Percentiles rank a stretch among this genome's conserved stretches.
Evolutionary conservation across 306 rosid genomes (phyloP).

Genomic region (Gynostemma pentaphyllum): DNA sequence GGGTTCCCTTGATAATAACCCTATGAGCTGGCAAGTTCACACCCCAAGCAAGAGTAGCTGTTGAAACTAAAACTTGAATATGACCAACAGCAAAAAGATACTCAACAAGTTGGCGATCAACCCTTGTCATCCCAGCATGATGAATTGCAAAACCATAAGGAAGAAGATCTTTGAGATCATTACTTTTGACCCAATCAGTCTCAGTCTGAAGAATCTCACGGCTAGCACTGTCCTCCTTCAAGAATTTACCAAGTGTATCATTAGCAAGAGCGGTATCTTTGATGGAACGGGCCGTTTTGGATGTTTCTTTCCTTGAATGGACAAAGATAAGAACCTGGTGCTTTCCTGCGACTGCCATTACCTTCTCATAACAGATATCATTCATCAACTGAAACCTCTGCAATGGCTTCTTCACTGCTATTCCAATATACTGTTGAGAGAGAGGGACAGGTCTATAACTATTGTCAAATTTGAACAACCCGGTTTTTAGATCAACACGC

Average conservation of each 20-base stretch:
- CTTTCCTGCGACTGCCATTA: conserved; percentile 89
- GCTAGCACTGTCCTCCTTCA: conserved; percentile 95
- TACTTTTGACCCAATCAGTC: conserved; percentile 87
- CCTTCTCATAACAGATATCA: conserved; percentile 87
- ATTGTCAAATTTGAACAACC: conserved; percentile 72
- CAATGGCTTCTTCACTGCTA: conserved; percentile 83
- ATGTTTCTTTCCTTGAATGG: conserved; percentile 91
- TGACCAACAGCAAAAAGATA: conserved; percentile 93
- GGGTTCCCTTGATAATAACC: conserved; percentile 91
- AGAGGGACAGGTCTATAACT: conserved; percentile 96
- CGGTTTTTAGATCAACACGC: conserved; percentile 62
- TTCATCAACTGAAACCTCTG: conserved; percentile 99
- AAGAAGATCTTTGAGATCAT: conserved; percentile 87
- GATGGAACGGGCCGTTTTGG: conserved; percentile 96
- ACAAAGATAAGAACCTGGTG: conserved; percentile 95
- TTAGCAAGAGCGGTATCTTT: conserved; percentile 89
- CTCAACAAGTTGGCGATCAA: conserved; percentile 92
- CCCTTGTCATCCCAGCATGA: conserved; percentile 90
- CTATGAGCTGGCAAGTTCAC: conserved; percentile 91
- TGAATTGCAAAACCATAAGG: conserved; percentile 96
- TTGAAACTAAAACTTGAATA: conserved; percentile 88
- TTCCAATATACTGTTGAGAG: conserved; percentile 88
- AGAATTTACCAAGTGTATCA: conserved; percentile 84
- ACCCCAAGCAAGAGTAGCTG: conserved; percentile 99
- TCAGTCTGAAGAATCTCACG: conserved; percentile 91